Percentiles rank a stretch among this genome's conserved stretches.
These are phyloP conservation scores for Candida dendrica DNA, from an alignment of 805 yeast genomes.

Conservation along the genomic window DNA sequence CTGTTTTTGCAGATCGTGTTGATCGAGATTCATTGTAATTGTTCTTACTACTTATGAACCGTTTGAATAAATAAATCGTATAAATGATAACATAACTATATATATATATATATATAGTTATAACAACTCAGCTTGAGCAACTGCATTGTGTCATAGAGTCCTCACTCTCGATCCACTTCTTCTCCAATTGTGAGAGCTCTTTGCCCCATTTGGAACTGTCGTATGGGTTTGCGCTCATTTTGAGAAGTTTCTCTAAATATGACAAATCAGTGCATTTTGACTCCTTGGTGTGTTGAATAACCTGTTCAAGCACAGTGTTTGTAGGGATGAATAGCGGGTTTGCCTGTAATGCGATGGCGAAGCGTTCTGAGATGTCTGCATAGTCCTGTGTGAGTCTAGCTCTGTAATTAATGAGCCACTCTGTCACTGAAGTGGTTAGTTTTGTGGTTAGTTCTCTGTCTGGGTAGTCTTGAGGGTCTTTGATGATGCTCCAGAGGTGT, in stretches of 20 bases:
- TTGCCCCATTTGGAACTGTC: conserved; percentile 62
- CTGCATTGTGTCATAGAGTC: conserved; percentile 67
- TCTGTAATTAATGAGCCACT: conserved; percentile 49
- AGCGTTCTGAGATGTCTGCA: conserved; percentile 33
- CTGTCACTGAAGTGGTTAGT: conserved; percentile 30
- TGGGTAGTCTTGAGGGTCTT: background rate
- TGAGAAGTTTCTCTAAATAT: conserved; percentile 51
- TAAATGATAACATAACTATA: background rate
- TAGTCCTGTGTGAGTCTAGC: conserved; percentile 33
- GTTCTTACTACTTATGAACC: too few species aligned
- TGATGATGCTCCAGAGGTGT: too few species aligned
- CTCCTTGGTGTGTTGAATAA: conserved; percentile 51
- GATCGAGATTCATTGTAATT: too few species aligned
- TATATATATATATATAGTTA: background rate
- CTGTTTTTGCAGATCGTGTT: too few species aligned
- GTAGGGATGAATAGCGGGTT: conserved; percentile 84
- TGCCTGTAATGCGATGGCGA: conserved; percentile 30
- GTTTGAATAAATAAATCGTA: too few species aligned
- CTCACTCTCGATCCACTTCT: conserved; percentile 47
- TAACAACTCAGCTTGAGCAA: conserved; percentile 55
- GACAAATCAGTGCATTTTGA: conserved; percentile 40
- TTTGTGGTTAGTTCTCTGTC: conserved; percentile 31
- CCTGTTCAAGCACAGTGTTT: conserved; percentile 83
- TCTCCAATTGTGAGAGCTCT: conserved; percentile 50
- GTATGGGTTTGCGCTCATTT: conserved; percentile 74